Base-by-base conservation (phyloP, 495 filamentous ascomycete genomes). In the Hypoxylon trugodes region DNA sequence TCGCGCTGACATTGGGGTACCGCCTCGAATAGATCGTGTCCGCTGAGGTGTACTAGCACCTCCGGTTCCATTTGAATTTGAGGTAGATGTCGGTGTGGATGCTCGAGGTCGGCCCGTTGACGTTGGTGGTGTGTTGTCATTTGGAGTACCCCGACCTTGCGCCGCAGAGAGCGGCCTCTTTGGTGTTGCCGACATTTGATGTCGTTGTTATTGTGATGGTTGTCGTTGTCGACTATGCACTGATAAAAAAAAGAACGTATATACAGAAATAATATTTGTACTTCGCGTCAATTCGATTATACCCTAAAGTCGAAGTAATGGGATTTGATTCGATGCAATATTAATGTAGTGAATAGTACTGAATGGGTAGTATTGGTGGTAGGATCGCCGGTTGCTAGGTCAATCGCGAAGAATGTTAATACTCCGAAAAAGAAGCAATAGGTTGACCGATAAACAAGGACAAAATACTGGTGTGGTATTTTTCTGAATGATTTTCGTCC, bases 1-100 rank as follows among this genome's bases (percentile, higher is more conserved):
- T 65, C 89, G 86, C 48, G 89, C 89, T 41, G 89, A 90, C 10
- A 90, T 82, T 19, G 87, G 87, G 2, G 85, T 84, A 25, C 77
- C 74, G n/a, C 75, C 71, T 53, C 83, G 78, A 33, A 77, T 71
- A n/a, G 83, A 83, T 48, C 82, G 78, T 26, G 71, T 81, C 40
- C 83, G 73, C 40, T 79, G 72, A 6, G 82, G 65, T 50, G 71
- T 74, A 46, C 57, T 69, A 57, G 40, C 41, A 37, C 28, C 18
- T 24, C 35, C 57, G 13, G 66, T 48, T 26, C 64, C 57, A 26
- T 65, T 61, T 16, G 74, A 54, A 26, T 65, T 61, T 16, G 74
- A 54, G 24, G 67, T 53, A 40, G 72, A 73, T 30, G 78, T 72
- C 33, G 77, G 73, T 22, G 79, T 78, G 9, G 76, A 67, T 10